Percentiles rank a stretch among this genome's conserved stretches.
Conservation (phyloP, 1,284 basidiomycete species). For the Cutaneotrichosporon dermatis region DNA sequence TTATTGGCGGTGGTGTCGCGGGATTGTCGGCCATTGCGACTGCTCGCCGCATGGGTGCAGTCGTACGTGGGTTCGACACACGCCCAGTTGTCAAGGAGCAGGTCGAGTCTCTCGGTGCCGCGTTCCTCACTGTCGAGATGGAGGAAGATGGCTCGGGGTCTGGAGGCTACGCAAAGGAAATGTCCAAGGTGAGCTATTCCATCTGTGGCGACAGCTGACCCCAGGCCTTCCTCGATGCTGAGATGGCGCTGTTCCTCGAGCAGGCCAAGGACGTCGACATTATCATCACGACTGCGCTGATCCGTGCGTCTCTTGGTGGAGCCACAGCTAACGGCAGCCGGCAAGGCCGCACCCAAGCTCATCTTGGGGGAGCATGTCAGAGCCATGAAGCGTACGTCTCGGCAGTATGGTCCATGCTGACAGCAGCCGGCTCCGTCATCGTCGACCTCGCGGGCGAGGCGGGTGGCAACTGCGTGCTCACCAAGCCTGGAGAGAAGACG, state of each 20-base stretch:
- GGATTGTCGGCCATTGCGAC: constrained; percentile 79
- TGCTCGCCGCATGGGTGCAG: constrained; percentile 69
- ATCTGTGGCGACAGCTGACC: neutral
- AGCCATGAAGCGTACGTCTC: constrained; percentile 65
- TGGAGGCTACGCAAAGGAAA: constrained; percentile 82
- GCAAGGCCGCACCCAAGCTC: constrained; percentile 73
- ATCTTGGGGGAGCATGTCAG: constrained; percentile 74
- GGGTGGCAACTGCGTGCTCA: constrained; percentile 76
- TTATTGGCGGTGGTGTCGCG: constrained; percentile 80
- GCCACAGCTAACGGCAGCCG: constrained; percentile 57
- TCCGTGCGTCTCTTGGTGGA: constrained; percentile 49
- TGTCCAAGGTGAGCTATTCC: constrained; percentile 64
- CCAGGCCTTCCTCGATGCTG: constrained; percentile 66
- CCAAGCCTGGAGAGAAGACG: constrained; percentile 65
- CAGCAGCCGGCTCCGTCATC: constrained; percentile 62
- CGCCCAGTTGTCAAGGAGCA: constrained; percentile 76
- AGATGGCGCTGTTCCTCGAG: constrained; percentile 79
- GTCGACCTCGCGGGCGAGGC: constrained; percentile 79
- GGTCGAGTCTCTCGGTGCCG: constrained; percentile 77
- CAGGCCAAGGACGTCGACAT: constrained; percentile 83
- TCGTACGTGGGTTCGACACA: constrained; percentile 79
- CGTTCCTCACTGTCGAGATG: constrained; percentile 72
- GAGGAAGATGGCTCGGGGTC: constrained; percentile 71
- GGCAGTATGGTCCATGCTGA: neutral
- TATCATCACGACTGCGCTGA: constrained; percentile 63